Percentiles rank a stretch among this genome's conserved stretches.
phyloP scores from a whole-genome alignment of 73 alveolate species.

The Paramecium sonneborni region DNA sequence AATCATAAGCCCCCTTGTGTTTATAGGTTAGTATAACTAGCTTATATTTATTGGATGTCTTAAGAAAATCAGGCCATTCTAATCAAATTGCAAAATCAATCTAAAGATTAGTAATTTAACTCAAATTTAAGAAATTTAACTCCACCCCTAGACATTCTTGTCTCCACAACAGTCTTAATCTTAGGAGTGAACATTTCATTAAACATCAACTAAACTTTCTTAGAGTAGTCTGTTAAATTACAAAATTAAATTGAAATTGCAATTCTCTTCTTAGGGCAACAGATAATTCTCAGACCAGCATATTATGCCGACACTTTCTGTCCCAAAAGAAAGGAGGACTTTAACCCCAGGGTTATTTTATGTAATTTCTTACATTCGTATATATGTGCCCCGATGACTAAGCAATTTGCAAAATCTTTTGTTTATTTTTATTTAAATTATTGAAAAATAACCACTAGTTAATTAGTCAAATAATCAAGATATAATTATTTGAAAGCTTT shows the following conservation, averaged over 20 bases:
- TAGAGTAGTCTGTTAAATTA: not conserved
- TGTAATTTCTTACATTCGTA: conserved; percentile 30
- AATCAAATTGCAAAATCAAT: not conserved
- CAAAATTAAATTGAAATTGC: not conserved
- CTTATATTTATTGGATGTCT: conserved; percentile 27
- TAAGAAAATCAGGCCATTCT: conserved; percentile 31
- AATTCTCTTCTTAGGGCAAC: conserved; percentile 34
- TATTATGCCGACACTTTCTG: conserved; percentile 44
- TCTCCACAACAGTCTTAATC: conserved; percentile 35
- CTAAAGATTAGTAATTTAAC: not conserved
- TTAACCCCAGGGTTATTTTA: conserved; percentile 31
- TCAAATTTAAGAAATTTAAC: conserved; percentile 1
- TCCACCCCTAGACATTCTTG: conserved; percentile 25
- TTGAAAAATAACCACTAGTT: not conserved
- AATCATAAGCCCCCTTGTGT: conserved; percentile 46
- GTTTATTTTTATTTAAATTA: conserved; percentile 25
- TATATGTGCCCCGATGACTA: conserved; percentile 42
- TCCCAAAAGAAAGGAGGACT: conserved; percentile 39
- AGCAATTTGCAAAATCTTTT: conserved; percentile 30
- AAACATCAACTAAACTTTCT: conserved; percentile 17
- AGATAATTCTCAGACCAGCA: conserved; percentile 18
- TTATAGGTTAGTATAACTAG: conserved; percentile 39
- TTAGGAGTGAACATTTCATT: conserved; percentile 28
- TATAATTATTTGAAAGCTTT: not conserved
- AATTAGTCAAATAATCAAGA: not conserved